Conservation (phyloP, 768 basidiomycete genomes). For the Chalciporus piperatus region DNA sequence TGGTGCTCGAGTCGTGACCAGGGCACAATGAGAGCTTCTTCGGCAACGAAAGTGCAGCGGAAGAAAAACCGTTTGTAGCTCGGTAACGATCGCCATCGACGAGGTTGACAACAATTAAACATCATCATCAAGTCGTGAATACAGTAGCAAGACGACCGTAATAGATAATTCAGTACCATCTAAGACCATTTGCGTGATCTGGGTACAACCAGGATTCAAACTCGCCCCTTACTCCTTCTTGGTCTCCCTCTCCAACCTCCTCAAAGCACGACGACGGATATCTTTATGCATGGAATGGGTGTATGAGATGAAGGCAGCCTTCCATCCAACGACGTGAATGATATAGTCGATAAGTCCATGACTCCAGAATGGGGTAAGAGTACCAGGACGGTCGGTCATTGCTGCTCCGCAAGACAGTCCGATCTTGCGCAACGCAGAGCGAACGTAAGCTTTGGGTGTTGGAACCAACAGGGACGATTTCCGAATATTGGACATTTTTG, state of each 20-base stretch:
- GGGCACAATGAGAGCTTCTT: no score
- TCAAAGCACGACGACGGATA: constrained; percentile 65
- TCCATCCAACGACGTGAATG: constrained; percentile 56
- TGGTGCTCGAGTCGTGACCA: no score
- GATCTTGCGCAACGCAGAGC: constrained; percentile 70
- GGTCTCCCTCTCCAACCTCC: constrained; percentile 57
- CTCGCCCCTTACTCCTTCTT: constrained; percentile 42
- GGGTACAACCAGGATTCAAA: not conserved
- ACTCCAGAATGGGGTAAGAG: constrained; percentile 85
- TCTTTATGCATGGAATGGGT: constrained; percentile 70
- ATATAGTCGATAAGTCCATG: constrained; percentile 77
- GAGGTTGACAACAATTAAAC: no score
- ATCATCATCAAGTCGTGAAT: no score
- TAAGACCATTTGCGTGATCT: not conserved
- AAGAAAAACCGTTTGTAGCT: no score
- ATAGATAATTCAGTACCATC: not conserved
- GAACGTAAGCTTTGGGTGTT: constrained; percentile 70
- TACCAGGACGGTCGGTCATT: constrained; percentile 64
- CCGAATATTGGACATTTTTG: constrained; percentile 92
- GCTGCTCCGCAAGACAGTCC: constrained; percentile 78
- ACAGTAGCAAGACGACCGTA: not conserved
- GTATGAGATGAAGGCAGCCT: constrained; percentile 53
- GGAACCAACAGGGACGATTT: constrained; percentile 69
- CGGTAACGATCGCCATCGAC: no score
- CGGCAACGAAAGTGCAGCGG: no score